phyloP scores from a whole-genome alignment of 2,329 filamentous ascomycete species.

The Elsinoe ampelina region DNA sequence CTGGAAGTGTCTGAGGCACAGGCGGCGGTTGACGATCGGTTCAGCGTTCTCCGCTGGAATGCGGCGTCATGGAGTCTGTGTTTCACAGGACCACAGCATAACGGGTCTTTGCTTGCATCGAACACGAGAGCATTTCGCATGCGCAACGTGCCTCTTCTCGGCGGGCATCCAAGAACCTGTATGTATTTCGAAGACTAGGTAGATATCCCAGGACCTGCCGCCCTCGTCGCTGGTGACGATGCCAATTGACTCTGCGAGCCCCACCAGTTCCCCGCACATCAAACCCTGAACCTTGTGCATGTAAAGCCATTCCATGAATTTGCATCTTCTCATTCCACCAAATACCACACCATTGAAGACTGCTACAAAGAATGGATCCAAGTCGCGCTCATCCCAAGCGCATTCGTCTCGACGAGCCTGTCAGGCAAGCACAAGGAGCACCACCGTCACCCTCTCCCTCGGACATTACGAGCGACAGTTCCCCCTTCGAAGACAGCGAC shows the following conservation, averaged over 20 bases:
- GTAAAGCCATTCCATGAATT: background rate
- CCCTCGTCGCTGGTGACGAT: background rate
- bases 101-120: background rate
- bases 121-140: too few species aligned
- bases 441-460: background rate
- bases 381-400: background rate
- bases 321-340: background rate
- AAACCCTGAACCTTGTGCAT: conserved; percentile 1
- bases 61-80: background rate
- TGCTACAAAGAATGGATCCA: background rate
- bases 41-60: conserved; percentile 2
- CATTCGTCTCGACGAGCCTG: background rate
- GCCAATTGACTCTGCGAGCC: background rate
- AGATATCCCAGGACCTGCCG: background rate
- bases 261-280: conserved; percentile 4
- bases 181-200: too few species aligned
- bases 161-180: too few species aligned
- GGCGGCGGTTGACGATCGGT: conserved; percentile 10
- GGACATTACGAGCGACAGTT: background rate
- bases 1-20: conserved; percentile 5
- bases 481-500: background rate
- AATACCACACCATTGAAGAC: too few species aligned
- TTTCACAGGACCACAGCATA: background rate
- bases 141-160: too few species aligned
- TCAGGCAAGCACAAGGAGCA: background rate